Conservation (phyloP, 2,329 filamentous ascomycete genomes). For the Cadophora sp. region DNA sequence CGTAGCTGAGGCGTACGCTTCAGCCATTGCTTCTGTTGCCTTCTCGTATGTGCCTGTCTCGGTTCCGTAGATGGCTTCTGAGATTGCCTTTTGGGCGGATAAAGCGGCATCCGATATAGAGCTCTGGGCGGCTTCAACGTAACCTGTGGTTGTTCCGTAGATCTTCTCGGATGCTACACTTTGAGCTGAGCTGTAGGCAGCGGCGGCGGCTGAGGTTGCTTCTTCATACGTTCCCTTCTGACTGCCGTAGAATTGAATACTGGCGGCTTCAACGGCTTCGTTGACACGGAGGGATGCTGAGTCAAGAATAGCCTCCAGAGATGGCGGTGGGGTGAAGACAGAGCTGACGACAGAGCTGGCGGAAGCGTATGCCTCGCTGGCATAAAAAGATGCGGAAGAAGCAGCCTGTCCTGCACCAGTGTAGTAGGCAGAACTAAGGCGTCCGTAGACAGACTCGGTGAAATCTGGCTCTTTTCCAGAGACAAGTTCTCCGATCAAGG, state of each 20-base stretch:
- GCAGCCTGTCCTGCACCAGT: constrained; percentile 57
- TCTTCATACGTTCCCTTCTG: constrained; percentile 59
- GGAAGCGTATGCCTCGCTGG: constrained; percentile 53
- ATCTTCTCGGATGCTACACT: constrained; percentile 59
- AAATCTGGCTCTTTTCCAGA: constrained; percentile 80
- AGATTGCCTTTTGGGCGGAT: constrained; percentile 61
- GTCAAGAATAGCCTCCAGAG: constrained; percentile 62
- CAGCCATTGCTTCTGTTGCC: constrained; percentile 33
- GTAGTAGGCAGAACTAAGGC: constrained; percentile 74
- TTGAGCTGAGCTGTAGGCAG: constrained; percentile 57
- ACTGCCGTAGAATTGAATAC: constrained; percentile 62
- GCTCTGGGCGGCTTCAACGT: constrained; percentile 58
- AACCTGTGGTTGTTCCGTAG: constrained; percentile 59
- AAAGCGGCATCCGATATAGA: constrained; percentile 60
- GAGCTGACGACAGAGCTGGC: constrained; percentile 53
- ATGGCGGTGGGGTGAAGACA: constrained; percentile 62
- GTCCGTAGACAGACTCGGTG: constrained; percentile 78
- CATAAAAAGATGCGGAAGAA: constrained; percentile 59
- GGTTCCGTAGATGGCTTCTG: constrained; percentile 61
- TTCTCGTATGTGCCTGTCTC: constrained; percentile 52
- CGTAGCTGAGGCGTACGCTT: constrained; percentile 33
- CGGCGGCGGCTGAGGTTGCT: constrained; percentile 58
- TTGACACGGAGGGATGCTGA: constrained; percentile 63
- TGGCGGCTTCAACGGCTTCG: constrained; percentile 64
- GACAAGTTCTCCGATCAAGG: constrained; percentile 78